These are phyloP conservation scores for Botrytis medusae DNA, from an alignment of 2,329 filamentous ascomycete genomes.

Conservation along the genomic window DNA sequence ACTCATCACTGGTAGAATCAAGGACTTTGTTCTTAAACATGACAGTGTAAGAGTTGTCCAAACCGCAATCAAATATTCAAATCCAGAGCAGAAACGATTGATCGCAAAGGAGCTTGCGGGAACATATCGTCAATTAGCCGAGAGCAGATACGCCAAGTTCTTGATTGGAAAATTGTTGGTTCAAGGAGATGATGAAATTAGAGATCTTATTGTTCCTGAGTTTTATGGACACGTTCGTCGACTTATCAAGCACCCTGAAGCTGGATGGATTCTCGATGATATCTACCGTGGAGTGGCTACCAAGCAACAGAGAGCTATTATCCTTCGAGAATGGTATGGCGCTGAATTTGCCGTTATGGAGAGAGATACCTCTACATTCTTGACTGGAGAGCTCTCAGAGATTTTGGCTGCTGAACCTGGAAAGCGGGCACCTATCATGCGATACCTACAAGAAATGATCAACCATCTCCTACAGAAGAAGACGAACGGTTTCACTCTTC, in stretches of 20 bases:
- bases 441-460: constrained; percentile 80
- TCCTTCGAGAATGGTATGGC: constrained; percentile 95
- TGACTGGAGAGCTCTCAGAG: constrained; percentile 62
- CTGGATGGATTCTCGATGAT: constrained; percentile 96
- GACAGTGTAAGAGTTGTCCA: constrained; percentile 96
- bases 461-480: constrained; percentile 95
- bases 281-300: constrained; percentile 89
- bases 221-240: constrained; percentile 93
- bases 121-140: constrained; percentile 78
- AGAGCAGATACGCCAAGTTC: constrained; percentile 97
- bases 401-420: constrained; percentile 78
- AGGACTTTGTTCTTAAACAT: constrained; percentile 97
- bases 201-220: constrained; percentile 86
- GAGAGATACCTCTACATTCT: constrained; percentile 51
- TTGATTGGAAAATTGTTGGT: constrained; percentile 92
- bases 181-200: constrained; percentile 83
- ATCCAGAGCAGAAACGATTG: constrained; percentile 75
- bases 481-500: constrained; percentile 93
- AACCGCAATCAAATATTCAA: constrained; percentile 95
- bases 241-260: constrained; percentile 93
- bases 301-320: constrained; percentile 76
- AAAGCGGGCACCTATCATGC: constrained; percentile 85
- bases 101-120: constrained; percentile 87
- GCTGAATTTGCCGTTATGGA: constrained; percentile 86
- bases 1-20: constrained; percentile 87